Evolutionary conservation across 1,139 yeast species (phyloP), one percentile per base, ranked within the genome.

Genomic region (Candida tetrigidarum): DNA sequence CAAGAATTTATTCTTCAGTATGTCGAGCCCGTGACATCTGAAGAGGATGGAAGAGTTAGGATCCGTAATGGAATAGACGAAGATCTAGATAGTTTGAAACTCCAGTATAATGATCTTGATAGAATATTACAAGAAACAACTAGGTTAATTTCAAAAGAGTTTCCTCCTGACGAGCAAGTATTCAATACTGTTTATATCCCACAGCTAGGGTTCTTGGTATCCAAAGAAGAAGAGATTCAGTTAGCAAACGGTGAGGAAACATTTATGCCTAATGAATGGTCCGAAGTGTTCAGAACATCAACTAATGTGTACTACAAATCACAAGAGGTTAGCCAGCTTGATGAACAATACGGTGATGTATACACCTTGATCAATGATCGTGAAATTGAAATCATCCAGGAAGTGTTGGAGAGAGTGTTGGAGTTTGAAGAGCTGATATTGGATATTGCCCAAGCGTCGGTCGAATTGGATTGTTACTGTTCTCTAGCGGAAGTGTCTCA

Each of bases 141-240:
- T 0, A 32, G 51, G 15, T 47, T 51, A 1, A 44, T 60, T 5
- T 41, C 53, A 0, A 42, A 42, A 20, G 2, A 49, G 50, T 36
- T 58, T 1, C 57, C 57, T 54, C 2, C 5, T 2, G 10, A 11
- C 4, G 28, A 35, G 5, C 43, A 50, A 10, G 39, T 42, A 2
- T 45, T 70, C 4, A 71, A 69, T 46, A 67, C 68, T 1, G 66
- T 70, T 2, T 76, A 76, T 48, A 69, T 75, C 20, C 78, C 78
- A 6, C 78, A 74, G 43, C 48, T 76, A 25, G 81, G 80, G 0
- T 76, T 67, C 45, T 53, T 76, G 37, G 54, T 71, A 2, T 57
- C 67, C 0, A 29, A 59, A 3, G 28, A 42, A 3, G 48, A 51
- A 4, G 49, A 50, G 5, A 44, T 50, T 5, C 38, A 47, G 1